Evolutionary conservation across 768 basidiomycete genomes (phyloP).

Genomic region (Crassisporium funariophilum): DNA sequence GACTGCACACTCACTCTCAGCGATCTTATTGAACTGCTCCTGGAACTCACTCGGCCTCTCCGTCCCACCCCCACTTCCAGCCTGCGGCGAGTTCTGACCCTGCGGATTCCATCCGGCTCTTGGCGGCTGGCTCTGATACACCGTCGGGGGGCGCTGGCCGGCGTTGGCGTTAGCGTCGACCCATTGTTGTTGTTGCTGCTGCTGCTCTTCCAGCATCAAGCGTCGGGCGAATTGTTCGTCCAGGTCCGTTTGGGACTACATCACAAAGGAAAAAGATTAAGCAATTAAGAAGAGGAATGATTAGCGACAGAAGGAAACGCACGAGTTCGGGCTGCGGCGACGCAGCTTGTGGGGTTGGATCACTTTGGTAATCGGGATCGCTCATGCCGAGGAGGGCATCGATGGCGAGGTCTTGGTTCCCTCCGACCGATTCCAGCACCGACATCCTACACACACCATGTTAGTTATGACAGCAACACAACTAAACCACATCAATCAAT

Average conservation of each 20-base stretch:
- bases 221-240: slow-evolving; percentile 81
- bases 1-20: slow-evolving; percentile 61
- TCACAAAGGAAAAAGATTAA: slow-evolving; percentile 1
- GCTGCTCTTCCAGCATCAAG: slow-evolving; percentile 65
- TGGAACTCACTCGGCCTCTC: slow-evolving; percentile 53
- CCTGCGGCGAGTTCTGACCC: slow-evolving; percentile 27
- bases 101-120: slow-evolving; percentile 7
- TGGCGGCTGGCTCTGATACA: slow-evolving; percentile 15
- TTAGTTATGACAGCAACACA: neutral
- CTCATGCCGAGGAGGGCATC: slow-evolving; percentile 83
- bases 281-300: neutral
- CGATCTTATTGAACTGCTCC: slow-evolving; percentile 74
- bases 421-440: slow-evolving; percentile 71
- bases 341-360: slow-evolving; percentile 29
- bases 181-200: slow-evolving; percentile 40
- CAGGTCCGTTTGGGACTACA: slow-evolving; percentile 63
- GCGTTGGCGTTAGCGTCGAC: slow-evolving; percentile 26
- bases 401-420: slow-evolving; percentile 74
- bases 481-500: neutral
- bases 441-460: slow-evolving; percentile 46
- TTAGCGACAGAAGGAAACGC: slow-evolving; percentile 19
- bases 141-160: slow-evolving; percentile 6
- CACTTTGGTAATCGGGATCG: slow-evolving; percentile 69
- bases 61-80: slow-evolving; percentile 46
- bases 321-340: slow-evolving; percentile 26